Conservation (phyloP, 2,329 filamentous ascomycete species). For the Xylariaceae sp. region DNA sequence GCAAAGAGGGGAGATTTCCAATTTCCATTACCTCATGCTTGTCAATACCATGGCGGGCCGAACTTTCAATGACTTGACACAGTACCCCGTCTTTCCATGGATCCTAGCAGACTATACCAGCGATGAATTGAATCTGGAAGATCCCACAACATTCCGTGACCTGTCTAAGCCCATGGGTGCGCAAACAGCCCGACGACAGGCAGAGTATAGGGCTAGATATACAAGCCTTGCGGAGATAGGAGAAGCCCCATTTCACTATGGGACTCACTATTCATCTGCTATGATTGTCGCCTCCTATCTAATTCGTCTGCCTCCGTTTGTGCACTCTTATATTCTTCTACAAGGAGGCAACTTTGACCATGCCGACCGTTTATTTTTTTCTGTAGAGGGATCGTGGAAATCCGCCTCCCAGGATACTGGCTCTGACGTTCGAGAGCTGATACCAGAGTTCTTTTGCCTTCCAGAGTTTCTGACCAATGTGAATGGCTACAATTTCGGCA, state of each 20-base stretch:
- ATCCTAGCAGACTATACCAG: slow-evolving; percentile 94
- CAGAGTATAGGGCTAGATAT: slow-evolving; percentile 79
- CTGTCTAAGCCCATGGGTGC: slow-evolving; percentile 95
- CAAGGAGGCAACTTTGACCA: slow-evolving; percentile 97
- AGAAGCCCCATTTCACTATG: slow-evolving; percentile 92
- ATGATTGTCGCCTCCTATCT: slow-evolving; percentile 98
- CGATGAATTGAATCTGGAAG: slow-evolving; percentile 79
- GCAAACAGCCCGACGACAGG: slow-evolving; percentile 70
- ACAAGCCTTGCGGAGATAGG: slow-evolving; percentile 86
- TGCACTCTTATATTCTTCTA: slow-evolving; percentile 88
- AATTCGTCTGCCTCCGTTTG: slow-evolving; percentile 91
- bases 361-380: slow-evolving; percentile 91
- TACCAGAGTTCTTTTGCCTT: slow-evolving; percentile 94
- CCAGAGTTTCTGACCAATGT: slow-evolving; percentile 93
- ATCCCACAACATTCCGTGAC: slow-evolving; percentile 84
- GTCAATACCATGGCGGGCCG: slow-evolving; percentile 96
- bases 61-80: slow-evolving; percentile 96
- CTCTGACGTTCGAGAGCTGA: slow-evolving; percentile 90
- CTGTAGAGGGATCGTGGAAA: slow-evolving; percentile 83
- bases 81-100: slow-evolving; percentile 98
- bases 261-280: slow-evolving; percentile 96
- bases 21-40: slow-evolving; percentile 98
- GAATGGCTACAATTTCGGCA: slow-evolving; percentile 91
- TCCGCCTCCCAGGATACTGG: slow-evolving; percentile 88
- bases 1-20: slow-evolving; percentile 92